A percentile compares a stretch with the other conserved stretches of the same genome.
phyloP scores from a whole-genome alignment of 169 alveolate species.

The Cryptosporidium baileyi region DNA sequence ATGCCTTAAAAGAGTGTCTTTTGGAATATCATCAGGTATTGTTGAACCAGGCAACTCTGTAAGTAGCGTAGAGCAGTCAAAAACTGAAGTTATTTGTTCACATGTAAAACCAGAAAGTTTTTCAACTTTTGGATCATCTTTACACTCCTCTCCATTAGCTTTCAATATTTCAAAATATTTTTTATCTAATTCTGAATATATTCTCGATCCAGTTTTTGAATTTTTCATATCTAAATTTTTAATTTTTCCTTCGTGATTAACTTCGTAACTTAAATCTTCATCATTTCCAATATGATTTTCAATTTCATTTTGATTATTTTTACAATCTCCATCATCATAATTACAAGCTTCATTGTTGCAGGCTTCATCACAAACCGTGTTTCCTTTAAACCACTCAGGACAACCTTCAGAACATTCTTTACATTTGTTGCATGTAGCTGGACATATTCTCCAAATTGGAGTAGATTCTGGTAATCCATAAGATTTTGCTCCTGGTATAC shows the following conservation, averaged over 20 bases:
- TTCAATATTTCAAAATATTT: not conserved
- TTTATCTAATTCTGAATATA: not conserved
- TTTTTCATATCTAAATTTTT: not conserved
- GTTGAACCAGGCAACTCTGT: constrained; percentile 42
- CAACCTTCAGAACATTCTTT: constrained; percentile 47
- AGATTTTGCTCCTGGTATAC: constrained; percentile 31
- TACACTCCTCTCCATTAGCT: not conserved
- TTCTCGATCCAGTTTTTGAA: not conserved
- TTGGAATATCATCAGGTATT: constrained; percentile 34
- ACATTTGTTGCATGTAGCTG: constrained; percentile 74
- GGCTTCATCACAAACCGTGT: constrained; percentile 47
- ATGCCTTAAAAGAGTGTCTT: constrained; percentile 13
- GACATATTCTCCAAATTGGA: constrained; percentile 71
- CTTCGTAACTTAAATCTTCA: not conserved
- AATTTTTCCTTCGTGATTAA: not conserved
- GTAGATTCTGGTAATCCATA: constrained; percentile 49
- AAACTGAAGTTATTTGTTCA: constrained; percentile 25
- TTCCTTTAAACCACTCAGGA: constrained; percentile 39
- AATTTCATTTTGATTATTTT: not conserved
- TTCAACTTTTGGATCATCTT: constrained; percentile 45
- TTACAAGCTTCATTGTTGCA: constrained; percentile 20
- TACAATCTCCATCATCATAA: constrained; percentile 35
- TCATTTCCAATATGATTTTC: not conserved
- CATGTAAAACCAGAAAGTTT: constrained; percentile 42
- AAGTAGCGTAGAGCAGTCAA: constrained; percentile 22